Conservation (phyloP, 2,329 filamentous ascomycete genomes). For the Sporothrix luriei region DNA sequence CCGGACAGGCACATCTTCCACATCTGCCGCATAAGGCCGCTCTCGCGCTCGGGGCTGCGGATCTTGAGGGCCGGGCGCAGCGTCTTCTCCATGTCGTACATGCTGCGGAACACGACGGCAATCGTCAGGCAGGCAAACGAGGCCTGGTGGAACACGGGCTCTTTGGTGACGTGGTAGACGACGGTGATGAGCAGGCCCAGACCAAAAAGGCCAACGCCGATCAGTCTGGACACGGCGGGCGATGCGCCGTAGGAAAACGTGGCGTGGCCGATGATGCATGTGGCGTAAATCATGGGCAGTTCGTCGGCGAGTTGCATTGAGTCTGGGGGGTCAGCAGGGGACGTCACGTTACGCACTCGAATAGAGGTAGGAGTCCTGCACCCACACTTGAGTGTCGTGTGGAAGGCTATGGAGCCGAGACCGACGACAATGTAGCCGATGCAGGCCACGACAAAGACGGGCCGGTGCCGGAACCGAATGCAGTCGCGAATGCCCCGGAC, state of each 20-base stretch:
- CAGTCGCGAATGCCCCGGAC: conserved; percentile 75
- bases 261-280: conserved; percentile 61
- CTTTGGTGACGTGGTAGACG: conserved; percentile 75
- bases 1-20: conserved; percentile 73
- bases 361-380: neutral
- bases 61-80: conserved; percentile 52
- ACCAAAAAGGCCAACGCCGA: conserved; percentile 60
- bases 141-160: conserved; percentile 80
- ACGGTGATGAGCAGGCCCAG: conserved; percentile 70
- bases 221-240: conserved; percentile 45
- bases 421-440: conserved; percentile 59
- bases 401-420: conserved; percentile 59
- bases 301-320: conserved; percentile 64
- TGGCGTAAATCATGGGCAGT: conserved; percentile 63
- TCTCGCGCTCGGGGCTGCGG: conserved; percentile 55
- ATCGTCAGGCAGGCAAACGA: conserved; percentile 74
- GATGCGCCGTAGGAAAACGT: conserved; percentile 72
- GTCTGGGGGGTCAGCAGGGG: conserved; percentile 44
- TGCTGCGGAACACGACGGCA: conserved; percentile 69
- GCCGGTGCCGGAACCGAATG: conserved; percentile 69
- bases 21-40: conserved; percentile 61
- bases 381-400: conserved; percentile 59
- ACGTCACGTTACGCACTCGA: neutral
- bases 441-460: conserved; percentile 70
- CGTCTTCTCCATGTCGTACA: conserved; percentile 69